Evolutionary conservation across 495 filamentous ascomycete species (phyloP), one percentile per base, ranked within the genome.

Genomic region (Penicillium antarcticum): DNA sequence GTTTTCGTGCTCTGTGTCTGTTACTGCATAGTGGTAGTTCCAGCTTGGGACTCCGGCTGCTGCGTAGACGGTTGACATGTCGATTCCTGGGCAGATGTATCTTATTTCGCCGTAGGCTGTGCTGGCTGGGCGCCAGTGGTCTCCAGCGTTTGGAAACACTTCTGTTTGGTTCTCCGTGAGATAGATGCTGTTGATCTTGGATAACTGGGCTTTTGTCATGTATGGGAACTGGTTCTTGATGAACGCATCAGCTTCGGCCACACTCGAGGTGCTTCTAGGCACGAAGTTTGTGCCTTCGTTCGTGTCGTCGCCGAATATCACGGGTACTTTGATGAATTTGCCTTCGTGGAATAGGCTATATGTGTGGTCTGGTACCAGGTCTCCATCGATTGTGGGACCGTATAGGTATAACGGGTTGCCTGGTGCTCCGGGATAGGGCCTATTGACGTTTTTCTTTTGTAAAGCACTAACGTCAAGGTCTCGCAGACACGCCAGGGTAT

Each of bases 201-300:
- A 46, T 26, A 88, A 64, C 45, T 89, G 81, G 4, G 61, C 44
- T 0, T 60, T 40, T 4, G 70, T 77, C n/a, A 89, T 57, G 17
- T 66, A 70, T 1, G 86, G 82, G 52, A 86, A 88, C 51, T 91
- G 80, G 45, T 79, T 68, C 41, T 72, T 66, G 31, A 92, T 61
- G 62, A 88, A 92, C 9, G 46, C 54, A 21, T 76, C 66, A 26
- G 70, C 71, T 9, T 73, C 66, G 42, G 78, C 67, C 13, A 78
- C 52, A 26, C 67, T 79, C 13, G 69, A 63, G n/a, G 74, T 73
- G 37, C 55, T 65, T 17, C 51, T 57, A 0, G 87, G 83, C 0
- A 80, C 79, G 59, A 89, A 89, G 3, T 74, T 70, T 0, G 80
- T 83, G 38, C 87, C 87, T 66, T 87, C 87, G 61, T 92, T 84